Base-by-base conservation (phyloP, 2,329 filamentous ascomycete species). In the Ceratocystis alfenasii region DNA sequence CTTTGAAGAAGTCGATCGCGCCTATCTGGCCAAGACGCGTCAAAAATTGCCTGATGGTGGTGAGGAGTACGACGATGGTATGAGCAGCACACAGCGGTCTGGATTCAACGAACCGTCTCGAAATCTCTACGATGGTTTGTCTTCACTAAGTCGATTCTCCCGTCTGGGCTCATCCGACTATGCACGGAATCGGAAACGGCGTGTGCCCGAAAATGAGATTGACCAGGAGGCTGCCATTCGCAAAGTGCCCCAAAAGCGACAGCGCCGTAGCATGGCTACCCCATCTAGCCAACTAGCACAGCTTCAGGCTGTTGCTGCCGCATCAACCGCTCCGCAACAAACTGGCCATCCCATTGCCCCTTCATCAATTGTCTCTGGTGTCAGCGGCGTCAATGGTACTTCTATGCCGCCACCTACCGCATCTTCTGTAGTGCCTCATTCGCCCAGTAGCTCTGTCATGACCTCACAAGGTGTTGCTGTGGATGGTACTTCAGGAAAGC, bases 1-100 rank as follows among this genome's bases (percentile, higher is more conserved):
- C 5, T 69, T 68, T 44, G 63, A 65, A n/a, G 67, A 67, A 50
- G 66, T 67, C 30, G 66, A 67, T 28, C 66, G 66, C 8, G 66
- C 63, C n/a, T 67, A 65, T 25, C 25, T 67, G 3, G 66, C 66
- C 50, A 67, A 67, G 63, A 67, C 63, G 10, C 66, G 66, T 64
- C 66, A 67, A 60, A 67, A 67, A 61, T 64, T 67, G 50, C 66
- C 63, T 2, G 60, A 55, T 44, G 66, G 63, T 30, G 60, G 60
- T 20, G 63, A 65, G 17, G 66, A 67, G 22, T 67, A 65, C 45
- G 41, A 46, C 10, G 63, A 63, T 10, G 36, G 45, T 1, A n/a
- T 46, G 25, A 48, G 41, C 17, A 50, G 22, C 36, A 59, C 48
- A 2, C 66, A 67, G 46, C 62, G 63, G 30, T 60, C 65, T 28